Conservation (phyloP, 495 filamentous ascomycete genomes). For the Penicillium cataractarum region DNA sequence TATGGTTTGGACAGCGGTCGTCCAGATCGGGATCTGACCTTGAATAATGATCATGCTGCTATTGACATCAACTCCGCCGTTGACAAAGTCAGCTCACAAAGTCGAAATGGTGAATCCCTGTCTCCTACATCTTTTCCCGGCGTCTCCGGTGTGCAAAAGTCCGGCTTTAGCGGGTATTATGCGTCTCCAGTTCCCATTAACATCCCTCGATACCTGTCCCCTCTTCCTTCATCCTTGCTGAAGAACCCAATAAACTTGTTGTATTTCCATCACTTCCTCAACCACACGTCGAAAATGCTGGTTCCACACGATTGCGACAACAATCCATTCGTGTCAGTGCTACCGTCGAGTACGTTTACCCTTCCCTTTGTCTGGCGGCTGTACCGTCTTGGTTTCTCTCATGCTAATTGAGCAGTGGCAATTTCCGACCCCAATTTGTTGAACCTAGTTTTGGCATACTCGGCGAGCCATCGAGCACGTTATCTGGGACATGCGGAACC, state of each 20-base stretch:
- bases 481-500: conserved; percentile 76
- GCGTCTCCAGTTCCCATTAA: conserved; percentile 66
- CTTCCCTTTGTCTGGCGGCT: not conserved
- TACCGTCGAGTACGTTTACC: conserved; percentile 64
- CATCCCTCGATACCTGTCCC: conserved; percentile 66
- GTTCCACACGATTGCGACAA: conserved; percentile 75
- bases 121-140: conserved; percentile 12
- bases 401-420: conserved; percentile 57
- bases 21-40: conserved; percentile 67
- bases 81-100: conserved; percentile 30
- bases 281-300: conserved; percentile 74
- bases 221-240: conserved; percentile 66
- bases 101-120: conserved; percentile 13
- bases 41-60: conserved; percentile 68
- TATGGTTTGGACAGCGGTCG: conserved; percentile 73
- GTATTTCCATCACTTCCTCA: conserved; percentile 77
- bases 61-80: conserved; percentile 50
- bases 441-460: conserved; percentile 79
- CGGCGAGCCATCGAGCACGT: conserved; percentile 78
- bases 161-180: conserved; percentile 60
- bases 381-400: not conserved
- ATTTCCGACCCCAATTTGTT: conserved; percentile 68
- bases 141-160: conserved; percentile 13
- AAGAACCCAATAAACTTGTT: conserved; percentile 81
- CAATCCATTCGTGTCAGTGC: conserved; percentile 73